Conservation (phyloP, 1,284 basidiomycete genomes). For the Trametes versicolor region DNA sequence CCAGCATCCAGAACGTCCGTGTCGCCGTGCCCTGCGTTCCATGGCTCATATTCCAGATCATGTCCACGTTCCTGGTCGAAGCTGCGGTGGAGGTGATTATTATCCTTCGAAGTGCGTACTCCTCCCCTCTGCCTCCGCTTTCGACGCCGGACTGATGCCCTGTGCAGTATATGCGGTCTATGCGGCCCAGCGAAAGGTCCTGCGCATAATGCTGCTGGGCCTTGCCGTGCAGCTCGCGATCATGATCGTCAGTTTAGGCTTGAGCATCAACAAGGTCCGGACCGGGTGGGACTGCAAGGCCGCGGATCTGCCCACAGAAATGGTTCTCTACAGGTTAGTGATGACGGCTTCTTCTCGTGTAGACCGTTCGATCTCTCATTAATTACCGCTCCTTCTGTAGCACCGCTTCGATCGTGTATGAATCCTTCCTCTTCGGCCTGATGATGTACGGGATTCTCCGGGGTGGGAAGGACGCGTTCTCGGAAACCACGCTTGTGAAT, state of each 20-base stretch:
- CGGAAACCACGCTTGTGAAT: conserved; percentile 42
- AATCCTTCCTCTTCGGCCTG: conserved; percentile 48
- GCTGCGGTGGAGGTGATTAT: conserved; percentile 44
- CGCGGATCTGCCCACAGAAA: conserved; percentile 37
- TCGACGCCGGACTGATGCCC: background rate
- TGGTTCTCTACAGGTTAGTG: conserved; percentile 45
- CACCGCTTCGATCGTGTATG: conserved; percentile 47
- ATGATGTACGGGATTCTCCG: conserved; percentile 46
- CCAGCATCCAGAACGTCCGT: conserved; percentile 36
- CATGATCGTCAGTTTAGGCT: conserved; percentile 41
- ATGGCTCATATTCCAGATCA: conserved; percentile 46
- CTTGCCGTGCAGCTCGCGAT: conserved; percentile 39
- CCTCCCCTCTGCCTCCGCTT: background rate
- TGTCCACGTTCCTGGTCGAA: conserved; percentile 44
- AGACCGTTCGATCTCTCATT: background rate
- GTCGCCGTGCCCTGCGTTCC: conserved; percentile 36
- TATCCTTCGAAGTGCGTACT: conserved; percentile 44
- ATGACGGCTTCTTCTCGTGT: background rate
- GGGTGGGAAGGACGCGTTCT: conserved; percentile 44
- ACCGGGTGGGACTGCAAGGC: conserved; percentile 40
- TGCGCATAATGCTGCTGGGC: conserved; percentile 36
- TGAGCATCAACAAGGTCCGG: conserved; percentile 41
- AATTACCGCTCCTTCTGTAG: conserved; percentile 33
- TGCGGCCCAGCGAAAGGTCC: conserved; percentile 33
- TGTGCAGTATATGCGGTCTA: conserved; percentile 46